These are phyloP conservation scores for Cardamine occulta DNA, from an alignment of 345 rosid genomes.

Conservation along the genomic window DNA sequence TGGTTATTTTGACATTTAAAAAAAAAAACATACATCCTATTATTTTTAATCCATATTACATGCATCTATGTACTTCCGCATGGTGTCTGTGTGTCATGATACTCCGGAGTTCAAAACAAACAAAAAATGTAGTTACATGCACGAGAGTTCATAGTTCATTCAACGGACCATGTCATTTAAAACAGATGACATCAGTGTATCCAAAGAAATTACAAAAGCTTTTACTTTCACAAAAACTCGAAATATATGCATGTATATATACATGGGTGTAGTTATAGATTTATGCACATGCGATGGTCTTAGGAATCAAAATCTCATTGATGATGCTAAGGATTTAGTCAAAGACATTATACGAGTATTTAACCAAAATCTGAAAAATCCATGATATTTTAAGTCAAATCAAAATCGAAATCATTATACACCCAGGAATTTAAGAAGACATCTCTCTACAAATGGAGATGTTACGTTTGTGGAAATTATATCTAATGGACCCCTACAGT, in stretches of 20 bases:
- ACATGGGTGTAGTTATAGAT: slow-evolving; percentile 6
- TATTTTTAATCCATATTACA: background rate
- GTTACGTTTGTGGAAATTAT: slow-evolving; percentile 25
- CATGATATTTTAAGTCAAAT: slow-evolving; percentile 38
- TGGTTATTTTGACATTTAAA: too few species aligned
- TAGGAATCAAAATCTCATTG: slow-evolving; percentile 34
- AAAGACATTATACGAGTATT: slow-evolving; percentile 10
- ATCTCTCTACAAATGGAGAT: slow-evolving; percentile 21
- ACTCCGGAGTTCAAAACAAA: background rate
- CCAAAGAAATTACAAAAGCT: background rate
- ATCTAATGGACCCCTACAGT: slow-evolving; percentile 33
- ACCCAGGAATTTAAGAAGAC: slow-evolving; percentile 21
- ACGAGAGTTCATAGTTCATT: background rate
- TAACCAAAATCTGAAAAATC: slow-evolving; percentile 34
- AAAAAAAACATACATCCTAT: background rate
- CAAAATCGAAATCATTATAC: slow-evolving; percentile 38
- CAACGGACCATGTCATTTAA: background rate
- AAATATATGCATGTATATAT: background rate
- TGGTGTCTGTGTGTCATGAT: background rate
- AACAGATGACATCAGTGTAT: background rate
- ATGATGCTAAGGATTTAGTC: slow-evolving; percentile 10
- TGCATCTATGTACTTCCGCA: background rate
- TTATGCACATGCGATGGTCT: slow-evolving; percentile 38
- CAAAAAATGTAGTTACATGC: background rate
- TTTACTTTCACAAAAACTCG: slow-evolving; percentile 20